phyloP scores from a whole-genome alignment of 2,329 filamentous ascomycete species.

The Penicillium sp. region DNA sequence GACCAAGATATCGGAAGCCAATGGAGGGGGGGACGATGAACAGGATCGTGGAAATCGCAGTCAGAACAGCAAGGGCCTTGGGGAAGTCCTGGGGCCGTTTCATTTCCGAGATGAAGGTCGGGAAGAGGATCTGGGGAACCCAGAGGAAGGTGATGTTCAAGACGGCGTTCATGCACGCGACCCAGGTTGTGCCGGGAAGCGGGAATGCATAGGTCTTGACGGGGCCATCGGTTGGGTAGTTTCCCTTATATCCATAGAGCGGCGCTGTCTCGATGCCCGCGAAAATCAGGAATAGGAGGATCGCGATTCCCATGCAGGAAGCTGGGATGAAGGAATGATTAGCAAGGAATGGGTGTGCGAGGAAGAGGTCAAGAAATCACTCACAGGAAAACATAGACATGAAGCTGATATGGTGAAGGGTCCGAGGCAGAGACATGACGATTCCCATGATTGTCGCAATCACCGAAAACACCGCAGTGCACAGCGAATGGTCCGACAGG shows the following conservation, averaged over 20 bases:
- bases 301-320: constrained; percentile 49
- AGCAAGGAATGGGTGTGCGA: background rate
- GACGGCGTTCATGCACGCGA: constrained; percentile 51
- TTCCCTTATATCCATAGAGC: constrained; percentile 46
- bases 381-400: constrained; percentile 50
- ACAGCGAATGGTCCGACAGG: constrained; percentile 48
- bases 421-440: constrained; percentile 47
- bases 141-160: constrained; percentile 53
- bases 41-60: constrained; percentile 46
- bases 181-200: constrained; percentile 46
- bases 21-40: constrained; percentile 52
- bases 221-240: constrained; percentile 44
- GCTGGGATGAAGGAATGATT: constrained; percentile 22
- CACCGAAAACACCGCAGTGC: constrained; percentile 50
- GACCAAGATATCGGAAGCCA: constrained; percentile 50
- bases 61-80: constrained; percentile 49
- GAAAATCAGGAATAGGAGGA: constrained; percentile 52
- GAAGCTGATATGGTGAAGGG: constrained; percentile 49
- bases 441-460: constrained; percentile 50
- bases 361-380: too few relatives aligned
- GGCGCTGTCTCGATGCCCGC: constrained; percentile 48
- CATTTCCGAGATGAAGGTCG: constrained; percentile 53
- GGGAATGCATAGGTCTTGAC: constrained; percentile 52
- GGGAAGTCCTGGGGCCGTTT: constrained; percentile 51
- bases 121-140: constrained; percentile 54